Conservation (phyloP, 495 filamentous ascomycete species). For the Pyronema omphalodes region DNA sequence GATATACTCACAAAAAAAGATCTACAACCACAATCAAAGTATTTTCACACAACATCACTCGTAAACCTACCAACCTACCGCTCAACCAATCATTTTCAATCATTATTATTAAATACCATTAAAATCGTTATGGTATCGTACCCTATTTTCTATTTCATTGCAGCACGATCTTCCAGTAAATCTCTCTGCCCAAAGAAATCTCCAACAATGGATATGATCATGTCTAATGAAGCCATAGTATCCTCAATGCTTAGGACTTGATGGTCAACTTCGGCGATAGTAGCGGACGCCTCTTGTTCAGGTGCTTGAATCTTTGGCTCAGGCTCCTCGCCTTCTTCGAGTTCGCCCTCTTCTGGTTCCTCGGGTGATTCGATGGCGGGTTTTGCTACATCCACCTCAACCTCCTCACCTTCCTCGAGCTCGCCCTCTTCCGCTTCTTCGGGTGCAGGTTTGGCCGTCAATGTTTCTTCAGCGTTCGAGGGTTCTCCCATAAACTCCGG, state of each 20-base stretch:
- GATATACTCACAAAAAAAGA: no score
- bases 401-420: conserved; percentile 1
- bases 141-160: not conserved
- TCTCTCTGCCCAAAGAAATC: conserved; percentile 86
- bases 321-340: not conserved
- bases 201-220: conserved; percentile 78
- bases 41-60: no score
- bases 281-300: not conserved
- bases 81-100: no score
- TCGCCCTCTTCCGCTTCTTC: not conserved
- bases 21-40: no score
- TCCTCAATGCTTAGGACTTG: conserved; percentile 11
- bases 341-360: not conserved
- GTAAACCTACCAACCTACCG: no score
- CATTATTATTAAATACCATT: no score
- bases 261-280: not conserved
- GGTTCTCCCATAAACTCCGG: not conserved
- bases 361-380: not conserved
- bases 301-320: conserved; percentile 13
- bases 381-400: not conserved
- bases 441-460: not conserved
- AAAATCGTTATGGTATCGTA: no score
- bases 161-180: conserved; percentile 37
- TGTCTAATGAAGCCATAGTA: conserved; percentile 45
- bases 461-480: not conserved